A percentile compares a stretch with the other conserved stretches of the same genome.
phyloP scores from a whole-genome alignment of 345 rosid genomes.

The Acer negundo region DNA sequence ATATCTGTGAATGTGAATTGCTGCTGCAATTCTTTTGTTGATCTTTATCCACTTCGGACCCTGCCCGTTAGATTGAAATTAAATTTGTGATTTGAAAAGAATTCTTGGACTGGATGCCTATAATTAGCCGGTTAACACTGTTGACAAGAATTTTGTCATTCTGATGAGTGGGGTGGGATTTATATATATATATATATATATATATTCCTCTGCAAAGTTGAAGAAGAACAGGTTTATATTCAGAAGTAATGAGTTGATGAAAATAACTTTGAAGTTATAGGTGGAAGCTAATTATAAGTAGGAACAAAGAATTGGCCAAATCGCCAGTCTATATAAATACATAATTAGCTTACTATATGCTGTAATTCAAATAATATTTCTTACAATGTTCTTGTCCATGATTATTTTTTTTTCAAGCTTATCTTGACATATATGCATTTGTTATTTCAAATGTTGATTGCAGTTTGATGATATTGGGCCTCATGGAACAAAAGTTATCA shows the following conservation, averaged over 20 bases:
- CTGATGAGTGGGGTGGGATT: neutral
- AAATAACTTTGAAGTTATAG: neutral
- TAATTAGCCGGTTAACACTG: neutral
- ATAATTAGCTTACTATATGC: neutral
- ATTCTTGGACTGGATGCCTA: neutral
- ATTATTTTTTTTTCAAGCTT: neutral
- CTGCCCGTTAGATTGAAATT: neutral
- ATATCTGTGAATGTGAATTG: neutral
- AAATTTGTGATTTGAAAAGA: neutral
- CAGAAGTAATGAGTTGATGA: conserved; percentile 1
- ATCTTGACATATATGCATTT: conserved; percentile 19
- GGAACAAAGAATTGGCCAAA: conserved; percentile 1
- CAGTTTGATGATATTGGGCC: conserved; percentile 82
- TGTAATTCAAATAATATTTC: neutral
- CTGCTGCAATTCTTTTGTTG: conserved; percentile 1
- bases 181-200: too few species aligned
- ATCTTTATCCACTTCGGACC: neutral
- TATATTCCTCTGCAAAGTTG: neutral
- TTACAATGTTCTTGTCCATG: neutral
- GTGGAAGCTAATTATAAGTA: neutral
- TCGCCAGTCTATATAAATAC: neutral
- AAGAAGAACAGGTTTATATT: neutral
- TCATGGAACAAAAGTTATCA: conserved; percentile 86
- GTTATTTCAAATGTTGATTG: conserved; percentile 18
- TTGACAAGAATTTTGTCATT: neutral